A percentile compares a stretch with the other conserved stretches of the same genome.
phyloP scores from a whole-genome alignment of 495 filamentous ascomycete genomes.

The Cladorrhinum samala region DNA sequence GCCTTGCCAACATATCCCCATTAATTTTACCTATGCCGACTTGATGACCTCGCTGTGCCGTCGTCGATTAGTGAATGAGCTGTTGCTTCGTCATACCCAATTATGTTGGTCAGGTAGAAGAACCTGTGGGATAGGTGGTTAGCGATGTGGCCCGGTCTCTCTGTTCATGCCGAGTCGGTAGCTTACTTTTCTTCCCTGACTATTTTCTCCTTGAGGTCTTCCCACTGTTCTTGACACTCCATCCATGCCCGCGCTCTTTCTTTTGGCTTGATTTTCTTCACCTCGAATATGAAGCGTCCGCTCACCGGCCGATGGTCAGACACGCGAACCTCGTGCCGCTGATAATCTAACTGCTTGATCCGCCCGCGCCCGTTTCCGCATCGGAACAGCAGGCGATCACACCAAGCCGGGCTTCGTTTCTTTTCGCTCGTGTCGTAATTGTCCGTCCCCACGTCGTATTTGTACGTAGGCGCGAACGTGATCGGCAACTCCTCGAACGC shows the following conservation, averaged over 20 bases:
- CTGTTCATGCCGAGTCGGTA: no score
- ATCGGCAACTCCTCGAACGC: conserved; percentile 83
- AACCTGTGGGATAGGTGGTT: conserved; percentile 23
- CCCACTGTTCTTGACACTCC: conserved; percentile 63
- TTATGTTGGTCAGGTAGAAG: conserved; percentile 38
- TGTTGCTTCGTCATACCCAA: conserved; percentile 41
- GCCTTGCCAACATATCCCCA: no score
- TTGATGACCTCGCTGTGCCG: not conserved
- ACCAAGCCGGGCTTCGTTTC: conserved; percentile 94
- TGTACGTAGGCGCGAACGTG: conserved; percentile 92
- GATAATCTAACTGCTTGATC: conserved; percentile 82
- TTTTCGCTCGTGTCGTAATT: conserved; percentile 93
- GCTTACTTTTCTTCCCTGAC: conserved; percentile 49
- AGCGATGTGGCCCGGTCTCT: not conserved
- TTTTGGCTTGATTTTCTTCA: conserved; percentile 70
- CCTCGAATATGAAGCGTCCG: conserved; percentile 68
- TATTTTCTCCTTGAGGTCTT: conserved; percentile 61
- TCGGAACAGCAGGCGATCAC: conserved; percentile 84
- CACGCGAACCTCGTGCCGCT: conserved; percentile 78
- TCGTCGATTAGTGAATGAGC: conserved; percentile 30
- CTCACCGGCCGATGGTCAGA: conserved; percentile 93
- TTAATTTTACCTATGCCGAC: not conserved
- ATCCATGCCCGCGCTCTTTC: conserved; percentile 62
- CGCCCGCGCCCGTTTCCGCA: conserved; percentile 54
- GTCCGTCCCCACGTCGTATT: conserved; percentile 94